Conservation (phyloP, 78 protist species). For the Speleostelium caveatum region DNA sequence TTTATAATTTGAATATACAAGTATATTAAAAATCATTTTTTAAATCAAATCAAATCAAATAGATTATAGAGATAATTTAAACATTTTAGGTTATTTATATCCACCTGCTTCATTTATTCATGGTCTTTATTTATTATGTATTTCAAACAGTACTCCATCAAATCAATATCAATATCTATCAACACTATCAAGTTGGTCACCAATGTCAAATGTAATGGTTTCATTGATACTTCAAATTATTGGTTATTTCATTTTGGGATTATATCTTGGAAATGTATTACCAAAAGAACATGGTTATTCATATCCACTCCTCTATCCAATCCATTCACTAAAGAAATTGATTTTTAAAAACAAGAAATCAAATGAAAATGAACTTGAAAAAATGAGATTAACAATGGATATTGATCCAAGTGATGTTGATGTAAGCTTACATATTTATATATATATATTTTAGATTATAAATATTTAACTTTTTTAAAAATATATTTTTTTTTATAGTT, state of each 20-base stretch:
- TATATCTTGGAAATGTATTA: conserved; percentile 17
- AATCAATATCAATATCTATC: conserved; percentile 35
- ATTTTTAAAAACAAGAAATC: neutral
- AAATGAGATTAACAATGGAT: conserved; percentile 66
- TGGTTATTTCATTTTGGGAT: conserved; percentile 9
- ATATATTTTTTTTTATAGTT: too few relatives aligned
- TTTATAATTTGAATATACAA: too few relatives aligned
- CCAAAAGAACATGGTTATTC: conserved; percentile 50
- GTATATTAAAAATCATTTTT: too few relatives aligned
- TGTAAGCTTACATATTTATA: too few relatives aligned
- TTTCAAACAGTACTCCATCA: neutral
- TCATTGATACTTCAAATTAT: conserved; percentile 12
- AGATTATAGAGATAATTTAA: too few relatives aligned
- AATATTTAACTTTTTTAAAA: too few relatives aligned
- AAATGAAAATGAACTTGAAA: neutral
- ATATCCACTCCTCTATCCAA: conserved; percentile 7
- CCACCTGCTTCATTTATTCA: conserved; percentile 36
- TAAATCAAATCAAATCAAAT: too few relatives aligned
- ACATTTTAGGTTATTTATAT: conserved; percentile 16
- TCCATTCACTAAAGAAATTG: neutral
- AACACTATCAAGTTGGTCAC: neutral
- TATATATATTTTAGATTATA: too few relatives aligned
- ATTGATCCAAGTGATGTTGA: too few relatives aligned
- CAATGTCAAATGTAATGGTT: neutral
- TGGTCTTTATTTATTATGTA: conserved; percentile 7